Conservation (phyloP, 1,139 yeast genomes). For the Waltiozyma sp. region DNA sequence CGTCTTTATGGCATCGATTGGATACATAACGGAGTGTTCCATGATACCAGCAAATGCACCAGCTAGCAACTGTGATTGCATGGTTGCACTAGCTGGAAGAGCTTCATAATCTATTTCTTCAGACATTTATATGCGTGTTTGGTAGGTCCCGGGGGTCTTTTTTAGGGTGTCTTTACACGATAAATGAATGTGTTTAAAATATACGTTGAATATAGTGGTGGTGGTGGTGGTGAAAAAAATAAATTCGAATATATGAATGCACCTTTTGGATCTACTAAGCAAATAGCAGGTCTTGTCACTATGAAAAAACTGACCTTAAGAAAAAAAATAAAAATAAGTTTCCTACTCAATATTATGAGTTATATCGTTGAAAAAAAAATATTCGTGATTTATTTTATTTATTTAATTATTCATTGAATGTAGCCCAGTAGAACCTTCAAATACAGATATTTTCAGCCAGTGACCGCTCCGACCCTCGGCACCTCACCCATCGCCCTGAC, state of each 20-base stretch:
- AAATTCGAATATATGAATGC: too few relatives aligned
- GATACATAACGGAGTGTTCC: constrained; percentile 97
- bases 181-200: neutral
- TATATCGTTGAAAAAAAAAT: neutral
- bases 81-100: constrained; percentile 77
- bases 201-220: neutral
- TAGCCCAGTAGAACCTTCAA: too few relatives aligned
- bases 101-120: constrained; percentile 76
- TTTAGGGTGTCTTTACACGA: too few relatives aligned
- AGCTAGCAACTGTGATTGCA: constrained; percentile 73
- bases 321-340: too few relatives aligned
- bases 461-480: too few relatives aligned
- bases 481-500: too few relatives aligned
- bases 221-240: too few relatives aligned
- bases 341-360: too few relatives aligned
- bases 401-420: too few relatives aligned
- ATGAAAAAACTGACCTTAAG: too few relatives aligned
- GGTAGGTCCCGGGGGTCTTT: neutral
- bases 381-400: too few relatives aligned
- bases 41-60: constrained; percentile 98
- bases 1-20: constrained; percentile 89
- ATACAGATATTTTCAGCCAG: too few relatives aligned
- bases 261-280: neutral
- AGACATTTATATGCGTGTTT: neutral
- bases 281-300: neutral